Base-by-base conservation (phyloP, 2,329 filamentous ascomycete genomes). In the Fusarium staphyleae region DNA sequence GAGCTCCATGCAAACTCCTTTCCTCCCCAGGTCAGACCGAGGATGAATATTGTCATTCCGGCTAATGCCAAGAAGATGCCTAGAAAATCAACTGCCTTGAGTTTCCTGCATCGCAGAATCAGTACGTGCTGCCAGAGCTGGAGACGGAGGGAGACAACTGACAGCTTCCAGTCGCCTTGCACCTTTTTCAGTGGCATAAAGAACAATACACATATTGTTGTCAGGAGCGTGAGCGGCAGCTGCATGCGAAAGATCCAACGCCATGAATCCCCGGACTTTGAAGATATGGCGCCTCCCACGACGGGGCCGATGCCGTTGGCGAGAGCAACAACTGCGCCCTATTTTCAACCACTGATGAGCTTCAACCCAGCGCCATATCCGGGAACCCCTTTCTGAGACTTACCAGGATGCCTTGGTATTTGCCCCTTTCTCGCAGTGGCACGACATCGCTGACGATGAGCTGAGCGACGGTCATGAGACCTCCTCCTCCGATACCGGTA, bases 391-490 rank as follows among this genome's bases (percentile, higher is more conserved):
- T 3, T 22, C 19, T 22, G 19, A 22, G 2, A 49, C 69, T 50
- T 52, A 76, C 81, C 56, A 80, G 48, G 49, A 76, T 72, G 0
- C 88, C 89, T 69, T 92, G 89, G 81, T 88, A 93, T 14, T 87
- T 81, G 1, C 89, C 89, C 49, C 89, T 77, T 52, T 90, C 83
- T 4, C 87, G 77, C 16, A 91, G 74, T 0, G 87, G 82, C 1
- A 92, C 82, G 11, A 91, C 79, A 69, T 93, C 89, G 56, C 84
- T 88, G 63, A 92, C 74, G 52, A 92, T 75, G 30, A 92, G 87
- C 47, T 81, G 84, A 8, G 87, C 85, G 36, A 90, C 84, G 0
- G 87, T 87, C 40, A 85, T 87, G 78, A 91, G 85, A 2, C 88
- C 88, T 2, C 86, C 88, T 10, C 87, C 88, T 15, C 88, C 89